Conservation (phyloP, 805 yeast species). For the Kuraishia ogatae region DNA sequence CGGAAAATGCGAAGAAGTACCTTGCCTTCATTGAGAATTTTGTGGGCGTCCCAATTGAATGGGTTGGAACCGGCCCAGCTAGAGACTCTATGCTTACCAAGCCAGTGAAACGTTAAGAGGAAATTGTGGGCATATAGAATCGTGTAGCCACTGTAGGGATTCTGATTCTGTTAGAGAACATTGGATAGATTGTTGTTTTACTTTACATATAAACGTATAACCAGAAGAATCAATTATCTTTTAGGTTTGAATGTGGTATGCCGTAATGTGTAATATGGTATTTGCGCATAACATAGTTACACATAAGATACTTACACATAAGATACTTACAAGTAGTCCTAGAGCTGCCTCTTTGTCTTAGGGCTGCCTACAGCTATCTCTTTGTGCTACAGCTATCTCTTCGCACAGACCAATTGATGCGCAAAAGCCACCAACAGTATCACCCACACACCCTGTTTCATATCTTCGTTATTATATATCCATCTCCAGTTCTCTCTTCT, state of each 20-base stretch:
- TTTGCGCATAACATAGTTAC: no score
- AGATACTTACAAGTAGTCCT: no score
- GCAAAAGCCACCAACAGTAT: no score
- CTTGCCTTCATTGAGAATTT: conserved; percentile 80
- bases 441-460: no score
- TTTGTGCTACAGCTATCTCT: no score
- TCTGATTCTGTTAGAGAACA: not conserved
- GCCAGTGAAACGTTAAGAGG: conserved; percentile 4
- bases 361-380: no score
- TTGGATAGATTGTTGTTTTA: not conserved
- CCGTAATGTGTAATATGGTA: no score
- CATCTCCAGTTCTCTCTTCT: not conserved
- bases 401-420: no score
- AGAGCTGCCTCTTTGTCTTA: no score
- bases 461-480: not conserved
- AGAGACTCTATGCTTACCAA: conserved; percentile 86
- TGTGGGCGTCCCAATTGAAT: conserved; percentile 75
- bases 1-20: conserved; percentile 80
- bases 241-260: not conserved
- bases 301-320: no score
- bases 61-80: conserved; percentile 99
- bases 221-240: no score
- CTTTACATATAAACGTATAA: not conserved
- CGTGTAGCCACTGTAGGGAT: not conserved
- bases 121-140: not conserved